phyloP scores from a whole-genome alignment of 108 stramenopile species.

The Discostella pseudostelligera region DNA sequence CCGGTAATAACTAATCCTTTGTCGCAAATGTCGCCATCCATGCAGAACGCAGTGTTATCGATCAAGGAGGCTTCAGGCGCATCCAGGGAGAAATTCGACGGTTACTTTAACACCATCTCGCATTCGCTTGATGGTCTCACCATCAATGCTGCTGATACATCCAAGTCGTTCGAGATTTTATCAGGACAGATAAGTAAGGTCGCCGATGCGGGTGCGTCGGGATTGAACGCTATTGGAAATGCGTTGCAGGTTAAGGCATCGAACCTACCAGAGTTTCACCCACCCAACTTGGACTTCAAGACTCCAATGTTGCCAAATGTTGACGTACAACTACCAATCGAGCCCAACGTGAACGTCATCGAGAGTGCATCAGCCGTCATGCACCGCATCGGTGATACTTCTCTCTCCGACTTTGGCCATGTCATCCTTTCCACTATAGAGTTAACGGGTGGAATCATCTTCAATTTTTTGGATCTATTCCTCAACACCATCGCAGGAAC shows the following conservation, averaged over 20 bases:
- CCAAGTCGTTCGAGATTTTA: conserved; percentile 5
- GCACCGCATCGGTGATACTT: conserved; percentile 14
- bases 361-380: conserved; percentile 3
- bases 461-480: conserved; percentile 24
- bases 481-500: conserved; percentile 22
- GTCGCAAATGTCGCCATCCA: background rate
- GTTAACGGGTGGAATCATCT: conserved; percentile 24
- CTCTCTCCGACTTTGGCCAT: conserved; percentile 34
- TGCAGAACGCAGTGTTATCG: background rate
- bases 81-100: background rate
- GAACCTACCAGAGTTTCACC: background rate
- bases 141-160: background rate
- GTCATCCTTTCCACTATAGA: conserved; percentile 15
- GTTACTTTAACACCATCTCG: background rate
- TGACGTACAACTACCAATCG: conserved; percentile 1
- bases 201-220: conserved; percentile 12
- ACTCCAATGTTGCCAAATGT: conserved; percentile 5
- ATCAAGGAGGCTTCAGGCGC: background rate
- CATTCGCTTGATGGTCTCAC: background rate
- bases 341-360: conserved; percentile 1
- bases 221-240: conserved; percentile 11
- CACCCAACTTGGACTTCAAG: background rate
- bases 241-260: background rate
- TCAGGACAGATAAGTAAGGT: conserved; percentile 14
- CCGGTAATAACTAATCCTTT: conserved; percentile 1